Conservation (phyloP, 257 asterid species). For the Solanum microdontum region DNA sequence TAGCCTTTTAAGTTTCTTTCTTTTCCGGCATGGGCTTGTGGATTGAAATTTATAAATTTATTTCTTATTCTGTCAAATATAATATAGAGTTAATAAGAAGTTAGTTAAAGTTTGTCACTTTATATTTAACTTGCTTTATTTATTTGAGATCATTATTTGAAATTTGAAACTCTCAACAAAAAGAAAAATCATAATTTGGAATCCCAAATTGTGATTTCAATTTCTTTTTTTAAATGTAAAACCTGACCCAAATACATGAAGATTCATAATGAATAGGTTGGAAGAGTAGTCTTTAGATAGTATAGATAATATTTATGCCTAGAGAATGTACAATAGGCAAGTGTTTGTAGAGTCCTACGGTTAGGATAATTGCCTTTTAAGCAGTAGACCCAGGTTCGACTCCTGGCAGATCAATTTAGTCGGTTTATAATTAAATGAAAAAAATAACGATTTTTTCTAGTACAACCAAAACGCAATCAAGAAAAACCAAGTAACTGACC, state of each 20-base stretch:
- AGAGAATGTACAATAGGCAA: no score
- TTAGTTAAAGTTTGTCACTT: not conserved
- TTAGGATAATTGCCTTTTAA: slow-evolving; percentile 98
- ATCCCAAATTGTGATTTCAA: no score
- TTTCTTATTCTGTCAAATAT: not conserved
- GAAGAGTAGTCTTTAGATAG: no score
- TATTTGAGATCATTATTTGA: not conserved
- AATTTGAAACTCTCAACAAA: no score
- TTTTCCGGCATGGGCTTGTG: not conserved
- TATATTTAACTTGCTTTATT: not conserved
- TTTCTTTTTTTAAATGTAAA: no score
- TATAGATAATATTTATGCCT: no score
- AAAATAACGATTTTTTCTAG: no score
- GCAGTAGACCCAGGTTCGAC: slow-evolving; percentile 99
- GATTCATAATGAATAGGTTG: no score
- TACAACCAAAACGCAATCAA: not conserved
- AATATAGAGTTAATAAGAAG: not conserved
- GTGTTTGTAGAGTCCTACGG: not conserved
- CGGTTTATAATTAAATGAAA: rapidly evolving
- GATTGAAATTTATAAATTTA: not conserved
- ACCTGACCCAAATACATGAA: no score
- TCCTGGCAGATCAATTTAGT: slow-evolving; percentile 40
- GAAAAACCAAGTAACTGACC: not conserved
- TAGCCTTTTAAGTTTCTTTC: not conserved
- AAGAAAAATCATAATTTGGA: no score